Base-by-base conservation (phyloP, 2,329 filamentous ascomycete species). In the Aspergillus sp. region DNA sequence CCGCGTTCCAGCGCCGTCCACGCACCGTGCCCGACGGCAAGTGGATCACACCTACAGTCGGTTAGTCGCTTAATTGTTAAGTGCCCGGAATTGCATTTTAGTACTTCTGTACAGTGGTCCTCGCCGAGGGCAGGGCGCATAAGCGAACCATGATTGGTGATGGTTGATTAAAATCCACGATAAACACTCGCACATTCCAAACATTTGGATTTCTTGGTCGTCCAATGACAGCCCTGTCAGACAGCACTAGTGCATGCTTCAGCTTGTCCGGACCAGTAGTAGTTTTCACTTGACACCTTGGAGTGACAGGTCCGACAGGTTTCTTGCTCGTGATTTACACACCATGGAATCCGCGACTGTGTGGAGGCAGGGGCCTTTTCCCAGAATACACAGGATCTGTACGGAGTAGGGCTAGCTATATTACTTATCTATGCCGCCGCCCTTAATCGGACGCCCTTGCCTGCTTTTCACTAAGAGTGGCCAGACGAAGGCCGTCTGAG, bases 271-370 rank as follows among this genome's bases (percentile, higher is more conserved):
- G 52, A 28, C 38, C 30, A 28, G 41, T 30, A 36, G 32, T 45
- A 30, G 25, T 47, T 55, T 55, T 30, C n/a, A 41, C 53, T 49
- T 55, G 32, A 32, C 51, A 49, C 48, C 55, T 49, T 45, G 30
- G 54, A 58, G 30, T 73, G 72, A 74, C 69, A 73, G 65, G 67
- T 74, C 70, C 17, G 62, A 67, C 66, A 63, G n/a, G 45, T 58
- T 64, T 30, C 19, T 39, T 19, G 25, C 28, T 39, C 41, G 43
- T 45, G 28, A n/a, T n/a, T 19, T 21, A 55, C 41, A 45, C 39
- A 3, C 17, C 53, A 28, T 45, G 53, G 39, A 55, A 55, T 55
- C 19, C 25, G 53, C 15, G 19, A 47, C 17, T 45, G 19, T 47
- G 25, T 21, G 41, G 57, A 63, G 53, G 58, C 45, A 58, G 57